phyloP scores from a whole-genome alignment of 257 asterid species.

The Solanum sitiens region DNA sequence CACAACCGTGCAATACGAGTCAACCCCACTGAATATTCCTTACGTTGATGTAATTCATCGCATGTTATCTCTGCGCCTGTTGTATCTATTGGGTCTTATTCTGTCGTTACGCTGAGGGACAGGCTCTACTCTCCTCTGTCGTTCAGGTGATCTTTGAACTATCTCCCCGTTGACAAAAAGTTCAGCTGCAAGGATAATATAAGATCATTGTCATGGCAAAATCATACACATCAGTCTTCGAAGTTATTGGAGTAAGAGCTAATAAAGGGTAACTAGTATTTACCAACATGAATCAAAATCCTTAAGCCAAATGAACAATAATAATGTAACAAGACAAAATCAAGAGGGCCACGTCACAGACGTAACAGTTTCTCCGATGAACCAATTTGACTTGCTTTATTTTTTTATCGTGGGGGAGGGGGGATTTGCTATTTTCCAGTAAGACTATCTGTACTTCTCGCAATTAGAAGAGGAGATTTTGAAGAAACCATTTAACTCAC shows the following conservation, averaged over 20 bases:
- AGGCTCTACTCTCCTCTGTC: constrained; percentile 11
- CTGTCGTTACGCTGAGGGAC: constrained; percentile 5
- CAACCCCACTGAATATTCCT: neutral
- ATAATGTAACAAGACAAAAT: neutral
- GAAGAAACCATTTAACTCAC: neutral
- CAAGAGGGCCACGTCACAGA: neutral
- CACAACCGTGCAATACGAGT: neutral
- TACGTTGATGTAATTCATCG: neutral
- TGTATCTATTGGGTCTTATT: neutral
- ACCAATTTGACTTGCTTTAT: neutral
- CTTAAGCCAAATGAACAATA: neutral
- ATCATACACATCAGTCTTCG: neutral
- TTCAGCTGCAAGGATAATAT: neutral
- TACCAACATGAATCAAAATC: neutral
- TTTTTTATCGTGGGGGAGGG: neutral
- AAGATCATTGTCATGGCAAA: neutral
- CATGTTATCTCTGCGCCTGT: constrained; percentile 3
- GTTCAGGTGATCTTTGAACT: constrained; percentile 10
- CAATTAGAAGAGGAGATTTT: neutral
- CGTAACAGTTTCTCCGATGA: neutral
- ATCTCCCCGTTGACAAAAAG: constrained; percentile 9
- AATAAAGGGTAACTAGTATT: neutral
- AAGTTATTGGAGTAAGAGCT: neutral
- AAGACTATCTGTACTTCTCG: neutral
- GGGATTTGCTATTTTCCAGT: neutral